These are phyloP conservation scores for Berberis thunbergii DNA, from an alignment of 164 flowering plant species.

Conservation along the genomic window DNA sequence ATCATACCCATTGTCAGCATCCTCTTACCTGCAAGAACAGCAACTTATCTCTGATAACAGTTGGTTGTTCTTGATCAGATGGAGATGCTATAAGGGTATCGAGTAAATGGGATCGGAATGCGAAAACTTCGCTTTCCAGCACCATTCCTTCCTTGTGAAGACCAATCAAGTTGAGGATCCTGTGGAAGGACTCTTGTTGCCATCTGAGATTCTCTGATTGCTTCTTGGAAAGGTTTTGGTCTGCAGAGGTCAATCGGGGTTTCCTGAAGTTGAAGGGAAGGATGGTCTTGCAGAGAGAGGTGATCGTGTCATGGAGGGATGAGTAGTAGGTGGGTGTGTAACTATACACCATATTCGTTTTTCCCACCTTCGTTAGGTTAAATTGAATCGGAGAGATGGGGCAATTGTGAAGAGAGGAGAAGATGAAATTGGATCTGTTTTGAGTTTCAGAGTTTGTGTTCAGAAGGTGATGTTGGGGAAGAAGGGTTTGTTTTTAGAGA, in stretches of 20 bases:
- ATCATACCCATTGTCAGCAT: not conserved
- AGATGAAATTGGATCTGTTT: not conserved
- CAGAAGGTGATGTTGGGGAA: not conserved
- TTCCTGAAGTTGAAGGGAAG: constrained; percentile 81
- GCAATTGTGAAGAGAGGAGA: not conserved
- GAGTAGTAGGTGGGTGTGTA: constrained; percentile 88
- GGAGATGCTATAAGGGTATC: constrained; percentile 68
- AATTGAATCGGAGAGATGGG: not conserved
- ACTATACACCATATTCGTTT: constrained; percentile 35
- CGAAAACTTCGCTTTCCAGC: constrained; percentile 50
- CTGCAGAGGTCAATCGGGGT: constrained; percentile 44
- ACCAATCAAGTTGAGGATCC: constrained; percentile 73
- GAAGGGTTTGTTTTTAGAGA: not conserved
- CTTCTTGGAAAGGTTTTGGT: constrained; percentile 57
- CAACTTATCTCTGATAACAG: constrained; percentile 72
- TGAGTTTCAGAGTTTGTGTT: not conserved
- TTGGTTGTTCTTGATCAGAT: constrained; percentile 40
- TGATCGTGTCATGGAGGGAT: constrained; percentile 74
- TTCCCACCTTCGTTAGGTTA: not conserved
- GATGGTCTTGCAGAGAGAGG: constrained; percentile 75
- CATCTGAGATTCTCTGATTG: constrained; percentile 90
- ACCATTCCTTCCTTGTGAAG: constrained; percentile 77
- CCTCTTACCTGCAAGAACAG: constrained; percentile 70
- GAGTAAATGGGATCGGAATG: constrained; percentile 57
- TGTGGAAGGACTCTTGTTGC: constrained; percentile 95